Evolutionary conservation across 139 green algal species (phyloP), one percentile per base, ranked within the genome.

Genomic region (Dunaliella primolecta): DNA sequence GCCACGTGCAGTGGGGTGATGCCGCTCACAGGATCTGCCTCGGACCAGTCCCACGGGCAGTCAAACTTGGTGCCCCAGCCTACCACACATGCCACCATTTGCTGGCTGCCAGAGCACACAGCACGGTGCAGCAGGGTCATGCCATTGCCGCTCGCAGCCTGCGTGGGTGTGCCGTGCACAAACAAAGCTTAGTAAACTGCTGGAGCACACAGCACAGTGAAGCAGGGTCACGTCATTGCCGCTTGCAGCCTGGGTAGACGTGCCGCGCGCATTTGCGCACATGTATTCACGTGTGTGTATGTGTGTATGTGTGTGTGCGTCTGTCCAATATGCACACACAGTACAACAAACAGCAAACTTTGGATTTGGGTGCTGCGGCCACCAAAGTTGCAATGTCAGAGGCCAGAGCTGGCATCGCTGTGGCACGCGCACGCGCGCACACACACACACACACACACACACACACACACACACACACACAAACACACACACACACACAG

Each of bases 1-100:
- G 79, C 79, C 31, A 83, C 38, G 37, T 83, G 79, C 79, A 83
- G 37, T 23, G 79, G 79, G 25, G 79, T 83, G 38, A 83, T 83
- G 1, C 79, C 79, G 24, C 27, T 83, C 36, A 23, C 38, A 30
- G 79, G 79, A 37, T 83, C 79, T 2, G 79, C 79, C n/a, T 83
- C 79, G 1, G n/a, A 55, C 79, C 79, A 83, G 38, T 83, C 31
- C 79, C 79, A 83, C 3, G 79, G 37, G 25, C 3, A 56, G n/a
- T 33, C 55, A 31, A 77, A 21, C 32, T 55, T 2, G 29, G 7
- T 70, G 24, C 80, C 80, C 80, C 80, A 84, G 30, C 55, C 31
- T 30, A 78, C 80, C 80, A 84, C 80, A 24, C 29, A 7, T 32
- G 36, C 29, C 55, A 84, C 80, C 80, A 84, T 84, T 1, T 2